Conservation (phyloP, 73 alveolate genomes). For the Tetrahymena elliotti region DNA sequence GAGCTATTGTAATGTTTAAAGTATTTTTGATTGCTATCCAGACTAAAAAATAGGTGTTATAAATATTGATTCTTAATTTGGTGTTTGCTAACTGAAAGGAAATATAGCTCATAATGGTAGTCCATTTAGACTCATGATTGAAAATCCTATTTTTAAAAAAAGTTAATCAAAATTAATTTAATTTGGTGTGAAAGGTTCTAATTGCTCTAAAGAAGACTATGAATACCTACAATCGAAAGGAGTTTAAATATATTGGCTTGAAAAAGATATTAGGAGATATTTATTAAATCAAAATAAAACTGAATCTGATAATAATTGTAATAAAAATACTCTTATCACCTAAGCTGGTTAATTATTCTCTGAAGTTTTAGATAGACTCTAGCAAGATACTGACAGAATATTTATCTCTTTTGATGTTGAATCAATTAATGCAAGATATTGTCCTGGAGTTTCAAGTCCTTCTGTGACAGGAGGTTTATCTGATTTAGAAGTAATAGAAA, state of each 20-base stretch:
- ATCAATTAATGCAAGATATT: slow-evolving; percentile 17
- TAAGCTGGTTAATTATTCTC: slow-evolving; percentile 15
- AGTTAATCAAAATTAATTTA: slow-evolving; percentile 4
- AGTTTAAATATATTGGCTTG: slow-evolving; percentile 34
- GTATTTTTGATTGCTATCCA: slow-evolving; percentile 21
- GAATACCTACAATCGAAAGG: slow-evolving; percentile 15
- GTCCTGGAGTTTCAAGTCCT: slow-evolving; percentile 52
- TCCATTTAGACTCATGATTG: slow-evolving; percentile 44
- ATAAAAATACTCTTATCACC: not conserved
- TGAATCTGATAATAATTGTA: not conserved
- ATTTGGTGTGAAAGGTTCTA: slow-evolving; percentile 45
- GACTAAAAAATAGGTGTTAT: slow-evolving; percentile 27
- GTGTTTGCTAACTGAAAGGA: slow-evolving; percentile 44
- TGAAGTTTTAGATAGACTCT: not conserved
- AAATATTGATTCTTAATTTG: slow-evolving; percentile 50
- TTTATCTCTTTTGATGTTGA: slow-evolving; percentile 48
- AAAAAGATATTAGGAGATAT: slow-evolving; percentile 29
- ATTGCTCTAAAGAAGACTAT: slow-evolving; percentile 40
- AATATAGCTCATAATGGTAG: slow-evolving; percentile 29
- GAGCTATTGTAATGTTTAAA: slow-evolving; percentile 26
- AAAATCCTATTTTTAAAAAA: slow-evolving; percentile 3
- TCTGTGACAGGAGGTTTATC: slow-evolving; percentile 48
- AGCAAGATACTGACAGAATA: not conserved
- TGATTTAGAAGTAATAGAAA: slow-evolving; percentile 19
- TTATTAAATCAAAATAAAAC: not conserved